phyloP scores from a whole-genome alignment of 2,329 filamentous ascomycete genomes.

The Aspergillus pseudoglaucus region DNA sequence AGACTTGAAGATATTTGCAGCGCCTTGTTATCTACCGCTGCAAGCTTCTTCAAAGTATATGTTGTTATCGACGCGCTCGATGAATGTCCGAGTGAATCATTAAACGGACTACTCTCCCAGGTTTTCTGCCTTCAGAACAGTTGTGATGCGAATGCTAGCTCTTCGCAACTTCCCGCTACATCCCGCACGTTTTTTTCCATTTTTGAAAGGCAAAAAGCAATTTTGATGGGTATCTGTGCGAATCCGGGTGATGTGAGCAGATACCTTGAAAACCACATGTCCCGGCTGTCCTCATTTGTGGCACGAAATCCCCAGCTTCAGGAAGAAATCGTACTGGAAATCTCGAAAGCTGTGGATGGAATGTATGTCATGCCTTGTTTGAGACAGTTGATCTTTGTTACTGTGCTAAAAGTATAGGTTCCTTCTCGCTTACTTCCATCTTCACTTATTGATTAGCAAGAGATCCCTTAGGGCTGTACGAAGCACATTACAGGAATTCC shows the following conservation, averaged over 20 bases:
- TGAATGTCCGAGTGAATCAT: not conserved
- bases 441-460: not conserved
- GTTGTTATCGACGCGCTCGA: not conserved
- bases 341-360: not conserved
- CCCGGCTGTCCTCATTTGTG: not conserved
- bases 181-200: not conserved
- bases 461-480: not conserved
- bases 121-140: not conserved
- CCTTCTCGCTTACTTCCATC: not conserved
- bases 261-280: not conserved
- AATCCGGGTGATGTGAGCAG: not conserved
- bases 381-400: not conserved
- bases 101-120: not conserved
- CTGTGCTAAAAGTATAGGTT: not conserved
- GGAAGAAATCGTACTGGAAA: not conserved
- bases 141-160: not conserved
- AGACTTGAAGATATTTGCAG: constrained; percentile 7
- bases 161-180: not conserved
- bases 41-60: not conserved
- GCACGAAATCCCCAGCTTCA: not conserved
- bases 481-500: no score
- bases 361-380: not conserved
- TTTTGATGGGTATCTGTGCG: not conserved
- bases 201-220: not conserved
- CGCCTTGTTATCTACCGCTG: not conserved